A percentile compares a stretch with the other conserved stretches of the same genome.
Conservation (phyloP, 2,329 filamentous ascomycete species). For the Westerdykella aurantiaca region DNA sequence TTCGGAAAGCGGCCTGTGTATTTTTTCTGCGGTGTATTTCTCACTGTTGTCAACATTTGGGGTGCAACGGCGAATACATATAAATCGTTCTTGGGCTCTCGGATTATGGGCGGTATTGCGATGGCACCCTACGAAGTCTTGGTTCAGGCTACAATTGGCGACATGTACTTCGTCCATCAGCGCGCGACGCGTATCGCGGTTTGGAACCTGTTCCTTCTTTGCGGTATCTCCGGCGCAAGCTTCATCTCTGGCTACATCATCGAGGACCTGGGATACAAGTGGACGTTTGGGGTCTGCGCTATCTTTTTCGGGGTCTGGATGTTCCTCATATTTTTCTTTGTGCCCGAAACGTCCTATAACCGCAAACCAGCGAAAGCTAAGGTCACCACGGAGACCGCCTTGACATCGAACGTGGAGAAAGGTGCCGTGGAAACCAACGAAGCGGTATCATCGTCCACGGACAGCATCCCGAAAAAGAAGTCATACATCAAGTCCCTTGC, state of each 20-base stretch:
- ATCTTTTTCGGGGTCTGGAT: conserved; percentile 35
- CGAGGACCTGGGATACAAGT: conserved; percentile 37
- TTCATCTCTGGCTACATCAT: conserved; percentile 40
- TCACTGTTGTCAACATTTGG: conserved; percentile 48
- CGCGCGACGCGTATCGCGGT: conserved; percentile 37
- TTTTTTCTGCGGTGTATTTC: conserved; percentile 43
- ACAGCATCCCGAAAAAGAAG: conserved; percentile 11
- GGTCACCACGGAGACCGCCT: conserved; percentile 6
- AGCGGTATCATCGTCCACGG: conserved; percentile 1
- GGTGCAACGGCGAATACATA: conserved; percentile 42
- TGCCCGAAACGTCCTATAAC: conserved; percentile 26
- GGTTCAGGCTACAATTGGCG: conserved; percentile 47
- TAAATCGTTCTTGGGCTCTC: conserved; percentile 42
- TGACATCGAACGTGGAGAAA: conserved; percentile 4
- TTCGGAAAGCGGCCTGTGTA: conserved; percentile 49
- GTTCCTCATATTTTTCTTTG: conserved; percentile 24
- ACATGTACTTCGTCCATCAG: conserved; percentile 44
- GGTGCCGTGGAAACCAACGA: conserved; percentile 12
- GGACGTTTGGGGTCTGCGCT: conserved; percentile 39
- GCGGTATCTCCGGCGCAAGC: conserved; percentile 36
- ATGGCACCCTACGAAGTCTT: conserved; percentile 51
- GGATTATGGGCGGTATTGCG: conserved; percentile 45
- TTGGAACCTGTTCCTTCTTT: conserved; percentile 39
- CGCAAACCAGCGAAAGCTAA: conserved; percentile 6
- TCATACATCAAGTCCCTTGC: conserved; percentile 22